phyloP scores from a whole-genome alignment of 2,329 filamentous ascomycete genomes.

The Laburnicola sp. region DNA sequence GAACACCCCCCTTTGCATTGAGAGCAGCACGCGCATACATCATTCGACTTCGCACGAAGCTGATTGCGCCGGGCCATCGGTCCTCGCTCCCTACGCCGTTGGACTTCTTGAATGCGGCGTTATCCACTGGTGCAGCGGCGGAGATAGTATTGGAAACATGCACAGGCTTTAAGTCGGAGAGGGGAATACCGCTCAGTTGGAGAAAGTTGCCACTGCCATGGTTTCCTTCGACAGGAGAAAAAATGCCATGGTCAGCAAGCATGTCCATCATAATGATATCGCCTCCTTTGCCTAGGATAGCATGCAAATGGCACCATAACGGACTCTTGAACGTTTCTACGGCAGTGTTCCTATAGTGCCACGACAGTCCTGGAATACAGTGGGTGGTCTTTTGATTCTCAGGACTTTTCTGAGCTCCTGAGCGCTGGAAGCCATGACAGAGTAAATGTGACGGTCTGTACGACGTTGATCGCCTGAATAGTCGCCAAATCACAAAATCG shows the following conservation, averaged over 20 bases:
- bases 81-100: conserved; percentile 13
- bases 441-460: conserved; percentile 72
- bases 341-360: conserved; percentile 68
- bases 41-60: conserved; percentile 80
- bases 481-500: conserved; percentile 65
- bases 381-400: conserved; percentile 41
- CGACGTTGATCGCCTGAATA: conserved; percentile 65
- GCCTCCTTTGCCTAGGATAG: conserved; percentile 72
- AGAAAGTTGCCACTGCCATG: conserved; percentile 71
- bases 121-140: not conserved
- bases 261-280: conserved; percentile 78
- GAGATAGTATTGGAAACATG: conserved; percentile 8
- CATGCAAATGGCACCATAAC: conserved; percentile 76
- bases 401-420: conserved; percentile 32
- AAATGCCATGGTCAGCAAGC: conserved; percentile 77
- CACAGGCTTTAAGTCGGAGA: conserved; percentile 51
- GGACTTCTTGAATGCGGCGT: conserved; percentile 2
- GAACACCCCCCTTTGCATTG: conserved; percentile 67
- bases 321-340: conserved; percentile 67
- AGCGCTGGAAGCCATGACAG: conserved; percentile 76
- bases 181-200: conserved; percentile 73
- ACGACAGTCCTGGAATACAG: conserved; percentile 68
- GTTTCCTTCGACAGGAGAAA: conserved; percentile 62
- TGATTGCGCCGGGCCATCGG: conserved; percentile 61
- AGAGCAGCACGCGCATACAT: conserved; percentile 78